These are phyloP conservation scores for Rhodotorula mucilaginosa DNA, from an alignment of 1,284 basidiomycete species.

Conservation along the genomic window DNA sequence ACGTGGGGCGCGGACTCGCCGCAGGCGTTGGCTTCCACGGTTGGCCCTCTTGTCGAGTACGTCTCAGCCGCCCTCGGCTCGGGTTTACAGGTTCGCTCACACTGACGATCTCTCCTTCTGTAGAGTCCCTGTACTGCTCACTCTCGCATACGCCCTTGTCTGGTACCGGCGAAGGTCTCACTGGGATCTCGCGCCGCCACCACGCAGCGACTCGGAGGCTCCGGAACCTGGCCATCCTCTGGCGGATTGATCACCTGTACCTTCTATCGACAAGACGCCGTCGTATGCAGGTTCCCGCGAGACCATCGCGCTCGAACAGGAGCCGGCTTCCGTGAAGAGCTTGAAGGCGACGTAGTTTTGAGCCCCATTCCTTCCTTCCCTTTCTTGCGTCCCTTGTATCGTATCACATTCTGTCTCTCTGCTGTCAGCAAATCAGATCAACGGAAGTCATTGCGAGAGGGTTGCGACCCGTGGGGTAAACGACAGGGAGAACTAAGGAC, in stretches of 20 bases:
- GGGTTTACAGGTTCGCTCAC: no score
- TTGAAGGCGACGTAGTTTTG: not conserved
- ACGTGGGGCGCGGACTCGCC: slow-evolving; percentile 71
- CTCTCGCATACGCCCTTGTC: slow-evolving; percentile 8
- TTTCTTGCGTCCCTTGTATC: not conserved
- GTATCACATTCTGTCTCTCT: not conserved
- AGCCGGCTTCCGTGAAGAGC: no score
- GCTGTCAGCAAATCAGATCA: not conserved
- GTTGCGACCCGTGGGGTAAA: not conserved
- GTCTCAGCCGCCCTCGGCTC: no score
- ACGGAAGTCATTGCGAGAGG: not conserved
- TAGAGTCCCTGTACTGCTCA: slow-evolving; percentile 50
- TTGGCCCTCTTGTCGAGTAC: not conserved
- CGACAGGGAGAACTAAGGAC: no score
- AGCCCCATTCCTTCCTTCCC: not conserved
- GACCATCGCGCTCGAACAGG: not conserved
- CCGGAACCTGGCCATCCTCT: not conserved
- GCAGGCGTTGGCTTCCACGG: slow-evolving; percentile 71
- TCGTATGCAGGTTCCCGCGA: not conserved
- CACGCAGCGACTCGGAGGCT: not conserved
- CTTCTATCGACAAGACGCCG: not conserved
- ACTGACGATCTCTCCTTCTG: slow-evolving; percentile 43
- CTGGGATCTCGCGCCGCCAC: slow-evolving; percentile 16
- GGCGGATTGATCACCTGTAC: not conserved
- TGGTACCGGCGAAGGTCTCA: slow-evolving; percentile 7